Base-by-base conservation (phyloP, 345 rosid species). In the Turritis glabra region DNA sequence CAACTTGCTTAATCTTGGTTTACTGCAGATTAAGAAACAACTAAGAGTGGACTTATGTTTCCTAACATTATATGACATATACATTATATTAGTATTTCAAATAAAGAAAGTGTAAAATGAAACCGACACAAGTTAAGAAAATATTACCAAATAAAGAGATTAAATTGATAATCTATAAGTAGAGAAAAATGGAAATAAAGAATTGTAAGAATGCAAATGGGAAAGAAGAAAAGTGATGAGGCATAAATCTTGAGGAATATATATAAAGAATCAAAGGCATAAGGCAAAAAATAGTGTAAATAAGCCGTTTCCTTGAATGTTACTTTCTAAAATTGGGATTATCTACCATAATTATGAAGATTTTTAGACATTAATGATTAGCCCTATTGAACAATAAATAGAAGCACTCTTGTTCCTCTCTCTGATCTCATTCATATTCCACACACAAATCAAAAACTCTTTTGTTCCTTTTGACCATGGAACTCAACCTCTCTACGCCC, bases 1-100 rank as follows among this genome's bases (percentile, higher is more conserved):
- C 64, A 77, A 77, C 73, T 71, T 77, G 73, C 77, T 65, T 71
- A 72, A 77, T 71, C 72, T 71, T 71, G 67, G 67, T 46, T 41
- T 21, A 68, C 7, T 41, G 27, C 35, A 60, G 63, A 68, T 51
- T 51, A 56, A 75, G 35, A 69, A 52, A 76, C 56, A 52, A 53
- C 54, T 60, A 43, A 32, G 43, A 51, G 38, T 61, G 37, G 38
- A 61, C 40, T 40, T 76, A 50, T 38, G 53, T 58, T 75, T 61
- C 74, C 74, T 30, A 60, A 52, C 35, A 18, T 41, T 41, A 67
- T 10, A 51, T 67, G 66, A 59, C 55, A 75, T 29, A 21, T 74
- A 35, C 52, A 35, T 35, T 48, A 38, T 48, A 47, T 41, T 21
- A 22, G 54, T 54, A 30, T 61, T 12, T 54, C 38, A 62, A 76